These are phyloP conservation scores for Salinomyces thailandicus DNA, from an alignment of 2,329 filamentous ascomycete species.

Conservation along the genomic window DNA sequence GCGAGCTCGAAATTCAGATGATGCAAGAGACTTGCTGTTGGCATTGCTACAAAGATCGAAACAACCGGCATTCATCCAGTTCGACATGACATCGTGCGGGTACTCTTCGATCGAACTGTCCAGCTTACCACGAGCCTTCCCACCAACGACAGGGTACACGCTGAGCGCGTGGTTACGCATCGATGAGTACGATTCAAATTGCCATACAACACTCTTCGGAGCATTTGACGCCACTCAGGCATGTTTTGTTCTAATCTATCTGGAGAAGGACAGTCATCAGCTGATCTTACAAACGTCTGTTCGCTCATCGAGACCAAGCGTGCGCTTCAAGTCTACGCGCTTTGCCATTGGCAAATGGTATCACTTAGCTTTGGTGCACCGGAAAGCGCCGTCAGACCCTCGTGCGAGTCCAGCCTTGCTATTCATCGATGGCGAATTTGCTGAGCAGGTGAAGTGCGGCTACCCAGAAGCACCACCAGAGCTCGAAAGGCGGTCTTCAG, in stretches of 20 bases:
- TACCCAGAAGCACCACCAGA: conserved; percentile 70
- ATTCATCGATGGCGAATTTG: conserved; percentile 87
- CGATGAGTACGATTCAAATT: conserved; percentile 70
- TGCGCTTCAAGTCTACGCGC: conserved; percentile 75
- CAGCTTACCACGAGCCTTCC: conserved; percentile 75
- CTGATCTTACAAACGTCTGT: conserved; percentile 96
- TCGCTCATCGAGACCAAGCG: conserved; percentile 72
- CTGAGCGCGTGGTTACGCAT: conserved; percentile 82
- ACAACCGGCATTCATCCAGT: conserved; percentile 78
- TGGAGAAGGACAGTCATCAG: conserved; percentile 86
- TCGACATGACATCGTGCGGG: conserved; percentile 80
- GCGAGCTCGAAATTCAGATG: conserved; percentile 41
- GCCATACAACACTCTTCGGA: conserved; percentile 91
- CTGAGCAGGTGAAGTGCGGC: conserved; percentile 79
- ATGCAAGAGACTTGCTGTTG: conserved; percentile 58
- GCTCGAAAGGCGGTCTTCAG: conserved; percentile 6
- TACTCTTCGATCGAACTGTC: conserved; percentile 84
- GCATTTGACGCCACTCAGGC: conserved; percentile 86
- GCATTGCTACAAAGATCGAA: conserved; percentile 64
- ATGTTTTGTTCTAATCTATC: conserved; percentile 86
- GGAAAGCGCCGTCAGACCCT: conserved; percentile 27
- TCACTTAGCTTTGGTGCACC: conserved; percentile 81
- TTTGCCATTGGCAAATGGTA: conserved; percentile 81
- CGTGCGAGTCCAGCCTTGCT: conserved; percentile 52
- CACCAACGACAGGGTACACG: conserved; percentile 76